Base-by-base conservation (phyloP, 768 basidiomycete species). In the Leucocoprinus birnbaumii region DNA sequence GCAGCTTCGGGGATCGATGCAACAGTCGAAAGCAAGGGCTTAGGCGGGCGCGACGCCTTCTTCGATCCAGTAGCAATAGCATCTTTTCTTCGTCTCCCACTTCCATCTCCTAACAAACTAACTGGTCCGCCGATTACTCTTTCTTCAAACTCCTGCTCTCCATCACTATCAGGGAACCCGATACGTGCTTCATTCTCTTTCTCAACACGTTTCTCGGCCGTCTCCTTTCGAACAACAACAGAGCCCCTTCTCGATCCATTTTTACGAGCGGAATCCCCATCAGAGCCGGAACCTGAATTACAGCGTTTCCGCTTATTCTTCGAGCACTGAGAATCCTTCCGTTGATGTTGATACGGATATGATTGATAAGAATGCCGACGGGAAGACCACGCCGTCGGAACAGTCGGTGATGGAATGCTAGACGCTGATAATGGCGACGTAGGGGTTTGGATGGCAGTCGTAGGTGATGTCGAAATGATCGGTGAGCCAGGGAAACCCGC, bases 231-330 rank as follows among this genome's bases (percentile, higher is more conserved):
- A 31, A 31, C 31, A 11, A 31, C 31, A 31, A 31, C 31, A 31
- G 49, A 38, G 7, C 35, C 19, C 19, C 21, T 19, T 37, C 14
- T 38, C 37, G 22, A n/a, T 10, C 22, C 38, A 19, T 2, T 11
- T 7, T 38, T 21, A 25, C 34, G 35, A 13, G 47, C 34, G 10
- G 19, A 6, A n/a, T 53, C 53, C 19, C 38, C 45, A 40, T 55
- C 53, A 37, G 53, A 48, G 7, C 46, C 53, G 19, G 53, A 55
- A 5, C 31, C 31, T 11, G 31, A 31, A 31, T 55, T 47, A 55
- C 53, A 55, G n/a, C 53, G 53, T n/a, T 55, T 55, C 13, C 53
- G 53, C 42, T 55, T 55, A 31, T 55, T 45, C 11, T 45, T 40
- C 10, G 53, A 48, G 27, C 45, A 41, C 19, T 41, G 24, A 13